These are phyloP conservation scores for Xylariales sp. DNA, from an alignment of 2,329 filamentous ascomycete genomes.

Conservation along the genomic window DNA sequence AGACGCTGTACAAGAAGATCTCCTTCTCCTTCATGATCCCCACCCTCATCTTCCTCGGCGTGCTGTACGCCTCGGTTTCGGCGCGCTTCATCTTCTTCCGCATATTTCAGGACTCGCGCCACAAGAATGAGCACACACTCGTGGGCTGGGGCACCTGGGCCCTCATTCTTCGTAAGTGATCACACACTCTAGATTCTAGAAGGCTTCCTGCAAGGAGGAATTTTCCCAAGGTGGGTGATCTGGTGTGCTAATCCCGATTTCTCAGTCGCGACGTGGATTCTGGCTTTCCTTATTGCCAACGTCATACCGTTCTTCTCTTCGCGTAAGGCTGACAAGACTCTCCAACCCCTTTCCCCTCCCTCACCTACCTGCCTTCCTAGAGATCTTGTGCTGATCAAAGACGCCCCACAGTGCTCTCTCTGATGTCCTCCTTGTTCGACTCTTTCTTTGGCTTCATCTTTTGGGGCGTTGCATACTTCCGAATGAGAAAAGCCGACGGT, in stretches of 20 bases:
- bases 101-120: slow-evolving; percentile 72
- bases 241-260: slow-evolving; percentile 10
- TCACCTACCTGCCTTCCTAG: too few relatives aligned
- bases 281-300: slow-evolving; percentile 89
- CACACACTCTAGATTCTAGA: slow-evolving; percentile 7
- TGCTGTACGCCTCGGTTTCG: slow-evolving; percentile 85
- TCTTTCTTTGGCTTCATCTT: slow-evolving; percentile 96
- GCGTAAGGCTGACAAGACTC: slow-evolving; percentile 33
- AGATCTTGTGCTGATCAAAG: too few relatives aligned
- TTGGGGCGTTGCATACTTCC: slow-evolving; percentile 78
- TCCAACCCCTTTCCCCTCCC: too few relatives aligned
- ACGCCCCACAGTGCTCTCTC: slow-evolving; percentile 48
- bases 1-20: slow-evolving; percentile 78
- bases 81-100: slow-evolving; percentile 91
- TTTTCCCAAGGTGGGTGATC: too few relatives aligned
- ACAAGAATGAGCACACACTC: slow-evolving; percentile 77
- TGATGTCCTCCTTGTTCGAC: slow-evolving; percentile 87
- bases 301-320: slow-evolving; percentile 92
- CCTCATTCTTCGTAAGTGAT: slow-evolving; percentile 57
- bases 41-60: slow-evolving; percentile 86
- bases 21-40: slow-evolving; percentile 95
- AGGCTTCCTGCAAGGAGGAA: too few relatives aligned
- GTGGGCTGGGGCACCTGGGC: slow-evolving; percentile 78
- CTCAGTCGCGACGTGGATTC: slow-evolving; percentile 66
- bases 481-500: slow-evolving; percentile 66